Conservation (phyloP, 164 flowering plant genomes). For the Vitis riparia region DNA sequence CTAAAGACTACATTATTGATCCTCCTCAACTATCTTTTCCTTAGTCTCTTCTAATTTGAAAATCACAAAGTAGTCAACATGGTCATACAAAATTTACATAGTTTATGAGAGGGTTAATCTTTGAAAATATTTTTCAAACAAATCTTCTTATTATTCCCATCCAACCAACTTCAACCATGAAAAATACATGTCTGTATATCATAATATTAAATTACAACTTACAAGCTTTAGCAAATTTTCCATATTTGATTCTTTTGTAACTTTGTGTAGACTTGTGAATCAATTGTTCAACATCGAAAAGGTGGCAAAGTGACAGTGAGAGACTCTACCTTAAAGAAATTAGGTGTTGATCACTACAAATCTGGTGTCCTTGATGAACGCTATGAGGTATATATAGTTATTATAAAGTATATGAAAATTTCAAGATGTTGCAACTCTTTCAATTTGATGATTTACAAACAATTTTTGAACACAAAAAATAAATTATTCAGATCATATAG, state of each 20-base stretch:
- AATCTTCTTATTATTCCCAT: too few relatives aligned
- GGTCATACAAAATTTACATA: too few relatives aligned
- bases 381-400: constrained; percentile 53
- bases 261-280: constrained; percentile 69
- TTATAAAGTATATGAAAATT: background rate
- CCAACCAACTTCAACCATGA: too few relatives aligned
- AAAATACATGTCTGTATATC: too few relatives aligned
- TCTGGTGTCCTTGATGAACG: constrained; percentile 72
- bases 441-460: background rate
- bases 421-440: background rate
- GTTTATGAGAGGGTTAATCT: too few relatives aligned
- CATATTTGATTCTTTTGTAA: background rate
- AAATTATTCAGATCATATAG: constrained; percentile 23
- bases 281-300: constrained; percentile 79
- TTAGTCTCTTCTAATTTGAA: too few relatives aligned
- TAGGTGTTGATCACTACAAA: constrained; percentile 71
- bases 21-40: too few relatives aligned
- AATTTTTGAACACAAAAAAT: background rate
- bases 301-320: constrained; percentile 63
- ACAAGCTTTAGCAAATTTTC: too few relatives aligned
- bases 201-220: too few relatives aligned
- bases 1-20: too few relatives aligned
- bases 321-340: constrained; percentile 61
- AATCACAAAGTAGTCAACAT: too few relatives aligned
- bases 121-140: too few relatives aligned